A percentile compares a stretch with the other conserved stretches of the same genome.
phyloP scores from a whole-genome alignment of 2,329 filamentous ascomycete species.

The Alternaria sp. region DNA sequence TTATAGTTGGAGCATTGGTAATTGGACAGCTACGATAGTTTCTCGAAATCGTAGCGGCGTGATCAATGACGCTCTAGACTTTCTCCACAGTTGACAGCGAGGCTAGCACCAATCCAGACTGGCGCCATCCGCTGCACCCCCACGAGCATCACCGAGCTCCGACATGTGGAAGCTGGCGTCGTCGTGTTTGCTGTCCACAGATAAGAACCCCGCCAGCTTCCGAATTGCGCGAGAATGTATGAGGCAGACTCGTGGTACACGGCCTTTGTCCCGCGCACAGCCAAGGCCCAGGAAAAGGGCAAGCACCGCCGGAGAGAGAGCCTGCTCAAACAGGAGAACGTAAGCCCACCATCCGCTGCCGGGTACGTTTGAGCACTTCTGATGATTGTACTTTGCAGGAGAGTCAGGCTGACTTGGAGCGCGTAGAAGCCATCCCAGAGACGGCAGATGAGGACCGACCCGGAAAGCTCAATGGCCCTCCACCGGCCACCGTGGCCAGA shows the following conservation, averaged over 20 bases:
- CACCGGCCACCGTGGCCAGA: slow-evolving; percentile 69
- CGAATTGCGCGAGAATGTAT: slow-evolving; percentile 64
- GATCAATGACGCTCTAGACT: slow-evolving; percentile 23
- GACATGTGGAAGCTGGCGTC: slow-evolving; percentile 15
- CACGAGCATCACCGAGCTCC: slow-evolving; percentile 15
- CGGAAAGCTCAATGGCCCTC: slow-evolving; percentile 66
- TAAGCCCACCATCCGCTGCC: slow-evolving; percentile 52
- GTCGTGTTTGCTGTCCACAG: slow-evolving; percentile 6
- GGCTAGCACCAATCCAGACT: background rate
- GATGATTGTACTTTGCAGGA: slow-evolving; percentile 58
- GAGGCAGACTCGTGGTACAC: slow-evolving; percentile 82
- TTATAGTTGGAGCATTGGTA: slow-evolving; percentile 19
- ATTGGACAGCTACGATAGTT: slow-evolving; percentile 21
- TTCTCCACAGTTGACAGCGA: slow-evolving; percentile 9
- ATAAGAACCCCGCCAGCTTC: background rate
- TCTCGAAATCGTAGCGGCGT: slow-evolving; percentile 13
- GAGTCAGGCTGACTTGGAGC: slow-evolving; percentile 62
- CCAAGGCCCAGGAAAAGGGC: slow-evolving; percentile 45
- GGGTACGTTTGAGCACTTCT: slow-evolving; percentile 49
- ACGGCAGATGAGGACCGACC: slow-evolving; percentile 67
- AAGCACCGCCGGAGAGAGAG: slow-evolving; percentile 74
- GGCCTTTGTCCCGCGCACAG: slow-evolving; percentile 70
- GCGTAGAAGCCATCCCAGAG: slow-evolving; percentile 65
- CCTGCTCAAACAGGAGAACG: slow-evolving; percentile 65
- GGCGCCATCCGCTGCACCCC: background rate